A percentile compares a stretch with the other conserved stretches of the same genome.
Evolutionary conservation across 108 stramenopile species (phyloP).

Genomic region (Nannochloropsis salina): DNA sequence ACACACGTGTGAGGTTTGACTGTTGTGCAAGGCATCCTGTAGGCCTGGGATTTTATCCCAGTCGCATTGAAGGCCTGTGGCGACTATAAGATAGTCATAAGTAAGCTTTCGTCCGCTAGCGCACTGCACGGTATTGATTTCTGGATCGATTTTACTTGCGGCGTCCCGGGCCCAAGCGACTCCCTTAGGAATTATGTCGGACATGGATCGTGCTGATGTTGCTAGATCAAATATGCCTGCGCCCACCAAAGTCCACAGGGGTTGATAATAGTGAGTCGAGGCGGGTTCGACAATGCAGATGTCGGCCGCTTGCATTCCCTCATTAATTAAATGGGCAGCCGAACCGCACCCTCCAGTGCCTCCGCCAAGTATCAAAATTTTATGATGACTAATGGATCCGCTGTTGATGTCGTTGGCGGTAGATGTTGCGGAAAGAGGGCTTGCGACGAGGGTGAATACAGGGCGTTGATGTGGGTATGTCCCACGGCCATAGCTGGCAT

Average conservation of each 20-base stretch:
- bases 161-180: not conserved
- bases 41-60: slow-evolving; percentile 53
- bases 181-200: slow-evolving; percentile 38
- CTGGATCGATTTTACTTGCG: slow-evolving; percentile 36
- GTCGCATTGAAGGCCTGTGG: slow-evolving; percentile 51
- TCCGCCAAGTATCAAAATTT: slow-evolving; percentile 48
- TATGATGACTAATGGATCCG: not conserved
- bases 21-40: slow-evolving; percentile 36
- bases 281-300: slow-evolving; percentile 51
- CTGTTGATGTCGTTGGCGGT: not conserved
- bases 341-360: slow-evolving; percentile 55
- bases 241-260: slow-evolving; percentile 56
- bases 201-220: slow-evolving; percentile 33
- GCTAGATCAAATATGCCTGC: slow-evolving; percentile 40
- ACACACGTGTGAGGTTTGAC: slow-evolving; percentile 40
- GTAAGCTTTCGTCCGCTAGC: slow-evolving; percentile 41
- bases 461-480: not conserved
- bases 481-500: not conserved
- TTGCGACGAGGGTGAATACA: not conserved
- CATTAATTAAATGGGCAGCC: slow-evolving; percentile 50
- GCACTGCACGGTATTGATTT: slow-evolving; percentile 40
- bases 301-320: slow-evolving; percentile 40
- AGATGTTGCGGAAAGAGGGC: not conserved
- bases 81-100: slow-evolving; percentile 56
- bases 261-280: slow-evolving; percentile 54